These are phyloP conservation scores for Fraxinus sp. DNA, from an alignment of 305 asterid species.

Conservation along the genomic window DNA sequence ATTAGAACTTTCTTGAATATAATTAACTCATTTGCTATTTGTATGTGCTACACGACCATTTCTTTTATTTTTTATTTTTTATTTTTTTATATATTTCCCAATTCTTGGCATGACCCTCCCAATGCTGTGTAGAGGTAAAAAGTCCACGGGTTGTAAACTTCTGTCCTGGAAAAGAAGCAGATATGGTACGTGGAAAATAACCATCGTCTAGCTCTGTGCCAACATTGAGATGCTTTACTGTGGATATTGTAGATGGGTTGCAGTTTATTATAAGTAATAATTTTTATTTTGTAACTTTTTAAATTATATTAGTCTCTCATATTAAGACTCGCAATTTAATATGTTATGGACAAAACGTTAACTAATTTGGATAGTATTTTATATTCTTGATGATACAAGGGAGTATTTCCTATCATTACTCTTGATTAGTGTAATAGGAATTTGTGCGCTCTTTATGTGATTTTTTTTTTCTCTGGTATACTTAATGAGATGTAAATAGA, in stretches of 20 bases:
- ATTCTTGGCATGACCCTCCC: not conserved
- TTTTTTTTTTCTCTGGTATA: not conserved
- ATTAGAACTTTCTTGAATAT: not conserved
- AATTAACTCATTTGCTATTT: not conserved
- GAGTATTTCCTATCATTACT: not conserved
- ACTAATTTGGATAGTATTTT: not conserved
- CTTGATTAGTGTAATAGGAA: not conserved
- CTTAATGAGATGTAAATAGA: slow-evolving; percentile 6
- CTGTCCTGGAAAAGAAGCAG: not conserved
- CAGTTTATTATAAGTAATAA: not conserved
- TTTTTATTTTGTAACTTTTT: not conserved
- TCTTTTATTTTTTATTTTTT: not conserved
- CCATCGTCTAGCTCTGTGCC: not conserved
- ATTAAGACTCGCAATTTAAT: not conserved
- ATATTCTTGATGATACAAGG: not conserved
- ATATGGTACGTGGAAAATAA: not conserved
- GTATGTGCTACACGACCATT: not conserved
- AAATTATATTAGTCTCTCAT: too few species aligned
- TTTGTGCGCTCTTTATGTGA: not conserved
- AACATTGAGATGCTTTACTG: not conserved
- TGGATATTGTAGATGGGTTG: not conserved
- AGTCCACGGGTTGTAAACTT: not conserved
- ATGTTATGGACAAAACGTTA: too few species aligned
- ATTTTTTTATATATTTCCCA: not conserved
- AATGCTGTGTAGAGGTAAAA: not conserved